These are phyloP conservation scores for Toxoplasma gondii DNA, from an alignment of 169 alveolate species.

Conservation along the genomic window DNA sequence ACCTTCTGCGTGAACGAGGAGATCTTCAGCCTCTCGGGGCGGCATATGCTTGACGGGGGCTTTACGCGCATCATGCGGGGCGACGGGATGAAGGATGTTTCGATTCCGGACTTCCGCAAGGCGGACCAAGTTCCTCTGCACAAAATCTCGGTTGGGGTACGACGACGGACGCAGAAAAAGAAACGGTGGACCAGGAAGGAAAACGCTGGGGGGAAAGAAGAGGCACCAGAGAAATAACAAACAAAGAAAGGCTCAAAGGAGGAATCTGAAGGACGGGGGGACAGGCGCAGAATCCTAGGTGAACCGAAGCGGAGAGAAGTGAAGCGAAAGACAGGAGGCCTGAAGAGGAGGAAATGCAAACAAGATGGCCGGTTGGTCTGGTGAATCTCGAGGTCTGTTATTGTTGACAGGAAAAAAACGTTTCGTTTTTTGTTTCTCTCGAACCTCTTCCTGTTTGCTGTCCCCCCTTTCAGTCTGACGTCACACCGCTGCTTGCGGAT, in stretches of 20 bases:
- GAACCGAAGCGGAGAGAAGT: not conserved
- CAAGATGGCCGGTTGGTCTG: not conserved
- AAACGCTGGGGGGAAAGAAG: not conserved
- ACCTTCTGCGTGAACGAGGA: constrained; percentile 81
- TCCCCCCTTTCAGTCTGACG: too few relatives aligned
- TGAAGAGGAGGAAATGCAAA: not conserved
- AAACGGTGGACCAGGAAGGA: not conserved
- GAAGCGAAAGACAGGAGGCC: not conserved
- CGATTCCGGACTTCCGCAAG: constrained; percentile 73
- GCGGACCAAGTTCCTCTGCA: constrained; percentile 74
- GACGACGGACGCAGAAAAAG: constrained; percentile 23
- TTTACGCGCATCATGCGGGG: constrained; percentile 75
- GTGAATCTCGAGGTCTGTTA: too few relatives aligned
- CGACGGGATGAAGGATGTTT: constrained; percentile 71
- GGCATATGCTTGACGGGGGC: constrained; percentile 84
- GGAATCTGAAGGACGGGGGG: not conserved
- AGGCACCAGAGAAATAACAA: not conserved
- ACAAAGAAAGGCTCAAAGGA: not conserved
- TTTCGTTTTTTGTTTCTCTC: too few relatives aligned
- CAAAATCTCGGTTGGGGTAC: constrained; percentile 58
- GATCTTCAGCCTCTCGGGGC: constrained; percentile 80
- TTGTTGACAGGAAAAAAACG: too few relatives aligned
- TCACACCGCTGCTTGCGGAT: too few relatives aligned
- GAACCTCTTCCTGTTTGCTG: too few relatives aligned
- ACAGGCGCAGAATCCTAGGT: not conserved